Evolutionary conservation across 352 stramenopile species (phyloP).

Genomic region (Pythium plurisporium): DNA sequence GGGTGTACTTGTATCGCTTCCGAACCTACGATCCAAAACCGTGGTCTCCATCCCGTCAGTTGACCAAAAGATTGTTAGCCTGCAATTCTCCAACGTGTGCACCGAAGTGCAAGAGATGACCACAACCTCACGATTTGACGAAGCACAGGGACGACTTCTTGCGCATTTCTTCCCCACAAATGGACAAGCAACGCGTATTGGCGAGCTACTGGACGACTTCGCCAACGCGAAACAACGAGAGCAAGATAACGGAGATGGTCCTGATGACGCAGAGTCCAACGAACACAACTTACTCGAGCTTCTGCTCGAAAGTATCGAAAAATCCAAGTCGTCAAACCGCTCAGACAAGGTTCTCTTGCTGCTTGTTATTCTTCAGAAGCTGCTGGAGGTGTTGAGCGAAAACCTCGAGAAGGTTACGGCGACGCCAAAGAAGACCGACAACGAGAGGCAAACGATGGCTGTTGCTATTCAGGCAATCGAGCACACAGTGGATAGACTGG

Average conservation of each 20-base stretch:
- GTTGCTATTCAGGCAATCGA: constrained; percentile 9
- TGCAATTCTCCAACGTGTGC: constrained; percentile 57
- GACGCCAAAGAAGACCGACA: background rate
- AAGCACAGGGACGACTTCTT: constrained; percentile 35
- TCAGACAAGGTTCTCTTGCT: constrained; percentile 14
- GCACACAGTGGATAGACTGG: constrained; percentile 12
- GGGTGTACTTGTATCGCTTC: constrained; percentile 19
- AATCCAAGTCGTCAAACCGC: background rate
- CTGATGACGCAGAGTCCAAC: background rate
- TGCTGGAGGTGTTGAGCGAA: background rate
- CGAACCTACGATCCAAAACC: constrained; percentile 38
- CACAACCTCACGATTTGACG: constrained; percentile 31
- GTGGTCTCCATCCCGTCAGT: constrained; percentile 39
- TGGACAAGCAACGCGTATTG: constrained; percentile 37
- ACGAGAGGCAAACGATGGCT: background rate
- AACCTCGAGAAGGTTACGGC: background rate
- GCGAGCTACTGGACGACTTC: constrained; percentile 58
- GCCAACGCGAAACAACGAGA: constrained; percentile 2
- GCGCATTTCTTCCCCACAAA: constrained; percentile 47
- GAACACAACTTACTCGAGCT: constrained; percentile 8
- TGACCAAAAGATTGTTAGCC: constrained; percentile 40
- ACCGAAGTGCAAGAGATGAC: constrained; percentile 43
- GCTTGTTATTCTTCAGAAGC: constrained; percentile 8
- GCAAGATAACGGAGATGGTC: background rate
- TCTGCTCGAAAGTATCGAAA: constrained; percentile 9